Conservation (phyloP, 345 rosid species). For the Camelina sativa region DNA sequence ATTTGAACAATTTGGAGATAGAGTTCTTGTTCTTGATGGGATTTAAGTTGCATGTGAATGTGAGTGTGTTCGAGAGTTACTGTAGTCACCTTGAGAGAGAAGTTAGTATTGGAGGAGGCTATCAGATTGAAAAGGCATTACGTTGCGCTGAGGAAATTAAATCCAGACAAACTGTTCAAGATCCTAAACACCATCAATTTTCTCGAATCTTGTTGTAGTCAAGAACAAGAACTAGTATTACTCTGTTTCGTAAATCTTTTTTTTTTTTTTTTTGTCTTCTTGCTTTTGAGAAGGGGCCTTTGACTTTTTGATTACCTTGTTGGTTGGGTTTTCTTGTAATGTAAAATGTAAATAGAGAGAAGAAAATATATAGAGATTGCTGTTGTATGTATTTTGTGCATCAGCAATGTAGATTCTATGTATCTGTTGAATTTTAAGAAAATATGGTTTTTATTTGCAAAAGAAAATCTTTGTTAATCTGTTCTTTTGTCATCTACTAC, state of each 20-base stretch:
- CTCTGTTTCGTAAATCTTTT: slow-evolving; percentile 26
- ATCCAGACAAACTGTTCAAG: slow-evolving; percentile 58
- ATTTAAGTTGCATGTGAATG: slow-evolving; percentile 84
- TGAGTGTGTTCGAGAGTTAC: slow-evolving; percentile 90
- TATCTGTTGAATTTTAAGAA: neutral
- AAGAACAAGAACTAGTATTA: neutral
- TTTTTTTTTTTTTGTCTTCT: slow-evolving; percentile 30
- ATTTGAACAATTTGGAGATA: slow-evolving; percentile 73
- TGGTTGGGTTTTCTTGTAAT: slow-evolving; percentile 24
- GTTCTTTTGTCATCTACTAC: slow-evolving; percentile 31
- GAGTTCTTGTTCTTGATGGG: slow-evolving; percentile 89
- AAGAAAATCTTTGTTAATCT: slow-evolving; percentile 37
- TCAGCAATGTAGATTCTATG: slow-evolving; percentile 30
- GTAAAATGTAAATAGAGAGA: slow-evolving; percentile 36
- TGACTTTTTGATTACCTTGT: slow-evolving; percentile 44
- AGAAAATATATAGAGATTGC: slow-evolving; percentile 8
- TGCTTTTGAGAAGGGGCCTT: slow-evolving; percentile 32
- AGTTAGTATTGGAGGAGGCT: slow-evolving; percentile 87
- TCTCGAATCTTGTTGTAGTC: slow-evolving; percentile 65
- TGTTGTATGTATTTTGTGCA: slow-evolving; percentile 34
- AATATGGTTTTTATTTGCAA: slow-evolving; percentile 4
- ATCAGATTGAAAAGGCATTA: slow-evolving; percentile 78
- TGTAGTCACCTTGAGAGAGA: slow-evolving; percentile 90
- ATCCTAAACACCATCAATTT: slow-evolving; percentile 49
- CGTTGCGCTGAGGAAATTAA: slow-evolving; percentile 89